These are phyloP conservation scores for Ceratocystis harringtonii DNA, from an alignment of 2,329 filamentous ascomycete species.

Conservation along the genomic window DNA sequence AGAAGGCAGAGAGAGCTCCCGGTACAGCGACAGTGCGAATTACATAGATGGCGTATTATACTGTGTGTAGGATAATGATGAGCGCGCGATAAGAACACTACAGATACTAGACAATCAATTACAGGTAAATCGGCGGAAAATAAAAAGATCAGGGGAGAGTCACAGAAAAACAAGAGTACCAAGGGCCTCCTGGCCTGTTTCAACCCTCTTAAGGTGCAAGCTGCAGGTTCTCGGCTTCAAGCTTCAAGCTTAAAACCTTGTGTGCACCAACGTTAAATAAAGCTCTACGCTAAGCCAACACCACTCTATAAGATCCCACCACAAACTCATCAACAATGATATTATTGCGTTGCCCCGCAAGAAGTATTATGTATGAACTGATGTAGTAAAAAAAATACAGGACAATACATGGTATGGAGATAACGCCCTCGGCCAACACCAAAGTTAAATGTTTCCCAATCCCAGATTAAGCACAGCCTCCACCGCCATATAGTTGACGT, in stretches of 20 bases:
- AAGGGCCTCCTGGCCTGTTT: not conserved
- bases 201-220: not conserved
- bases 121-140: too few species aligned
- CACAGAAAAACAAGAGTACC: too few species aligned
- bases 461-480: too few species aligned
- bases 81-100: too few species aligned
- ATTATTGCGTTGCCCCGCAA: not conserved
- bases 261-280: not conserved
- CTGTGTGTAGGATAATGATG: not conserved
- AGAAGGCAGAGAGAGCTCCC: not conserved
- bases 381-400: too few species aligned
- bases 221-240: not conserved
- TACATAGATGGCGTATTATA: not conserved
- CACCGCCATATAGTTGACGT: not conserved
- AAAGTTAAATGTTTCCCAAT: not conserved
- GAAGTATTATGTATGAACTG: too few species aligned
- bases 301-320: too few species aligned
- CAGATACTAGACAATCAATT: too few species aligned
- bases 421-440: too few species aligned
- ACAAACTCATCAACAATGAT: not conserved
- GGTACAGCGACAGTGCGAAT: not conserved
- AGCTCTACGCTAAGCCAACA: not conserved
- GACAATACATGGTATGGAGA: too few species aligned
- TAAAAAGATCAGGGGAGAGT: too few species aligned
- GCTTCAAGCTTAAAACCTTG: constrained; percentile 1